Base-by-base conservation (phyloP, 441 rosid species). In the Erysimum cheiri region DNA sequence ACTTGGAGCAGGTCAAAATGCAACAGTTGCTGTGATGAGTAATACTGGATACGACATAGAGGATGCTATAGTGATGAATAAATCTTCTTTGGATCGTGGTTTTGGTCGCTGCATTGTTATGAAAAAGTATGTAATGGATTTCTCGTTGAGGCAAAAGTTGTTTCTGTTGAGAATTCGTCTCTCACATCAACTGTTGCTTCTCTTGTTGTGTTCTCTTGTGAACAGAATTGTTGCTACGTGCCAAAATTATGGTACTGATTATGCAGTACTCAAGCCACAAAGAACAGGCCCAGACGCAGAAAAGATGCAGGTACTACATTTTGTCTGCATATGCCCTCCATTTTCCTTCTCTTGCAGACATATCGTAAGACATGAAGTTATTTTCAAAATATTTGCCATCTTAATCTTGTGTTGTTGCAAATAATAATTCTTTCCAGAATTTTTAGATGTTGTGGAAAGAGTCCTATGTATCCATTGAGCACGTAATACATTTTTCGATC, bases 1-100 rank as follows among this genome's bases (percentile, higher is more conserved):
- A 79, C 99, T 95, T 77, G 98, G 99, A 74, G 99, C 98, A 64
- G 99, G 99, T 74, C 99, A 95, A 79, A 95, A 95, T 87, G 99
- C 99, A 60, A 95, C 96, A 69, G 97, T 95, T 82, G 97, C 97
- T 71, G 99, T 95, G 52, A 92, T 92, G 93, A 92, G 98, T 80
- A 85, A 89, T 69, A 88, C 88, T 82, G 99, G 99, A 76, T 95
- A 95, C 70, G 99, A 95, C 83, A 95, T 92, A 79, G 98, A 95
- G 81, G 98, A 95, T 64, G 98, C 99, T 44, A 95, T 95, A 64
- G 98, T 95, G 72, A 92, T 92, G 99, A 95, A 95, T 81, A 92
- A 95, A 80, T 77, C 98, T 37, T 92, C 98, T 78, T 81, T 95
- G 35, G 99, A 95, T 80, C 98, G 99, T 78, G 99, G 98, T 54